Evolutionary conservation across 139 green algal species (phyloP).

Genomic region (Picochlorum sp.): DNA sequence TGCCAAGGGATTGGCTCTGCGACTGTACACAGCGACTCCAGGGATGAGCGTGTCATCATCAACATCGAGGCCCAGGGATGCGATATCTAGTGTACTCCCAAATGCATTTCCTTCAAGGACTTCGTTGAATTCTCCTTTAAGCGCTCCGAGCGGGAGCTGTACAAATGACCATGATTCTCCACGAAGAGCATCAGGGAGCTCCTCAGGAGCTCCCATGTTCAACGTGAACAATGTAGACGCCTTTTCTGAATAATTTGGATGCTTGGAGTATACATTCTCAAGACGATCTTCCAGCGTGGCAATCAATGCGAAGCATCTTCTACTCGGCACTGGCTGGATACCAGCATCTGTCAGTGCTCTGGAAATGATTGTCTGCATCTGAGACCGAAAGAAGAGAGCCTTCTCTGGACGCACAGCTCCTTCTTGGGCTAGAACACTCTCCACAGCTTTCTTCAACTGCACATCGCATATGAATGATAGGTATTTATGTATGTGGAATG

Average conservation of each 20-base stretch:
- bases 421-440: constrained; percentile 54
- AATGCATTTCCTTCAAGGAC: constrained; percentile 46
- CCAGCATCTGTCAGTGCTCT: constrained; percentile 80
- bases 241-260: constrained; percentile 75
- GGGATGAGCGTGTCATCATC: constrained; percentile 44
- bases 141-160: constrained; percentile 77
- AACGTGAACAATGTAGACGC: constrained; percentile 68
- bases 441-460: constrained; percentile 59
- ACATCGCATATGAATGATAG: constrained; percentile 24
- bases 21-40: constrained; percentile 87
- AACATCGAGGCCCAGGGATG: constrained; percentile 14
- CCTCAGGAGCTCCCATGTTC: constrained; percentile 67
- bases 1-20: constrained; percentile 74
- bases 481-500: no score
- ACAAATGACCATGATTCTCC: constrained; percentile 97
- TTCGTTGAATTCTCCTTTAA: constrained; percentile 36
- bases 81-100: constrained; percentile 44
- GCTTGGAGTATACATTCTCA: constrained; percentile 76
- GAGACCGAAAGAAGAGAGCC: constrained; percentile 84
- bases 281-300: constrained; percentile 77
- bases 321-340: constrained; percentile 80
- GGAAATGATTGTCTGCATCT: constrained; percentile 98
- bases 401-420: constrained; percentile 60
- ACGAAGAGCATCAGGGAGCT: constrained; percentile 82
- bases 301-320: constrained; percentile 81